These are phyloP conservation scores for Mycena belliarum DNA, from an alignment of 768 basidiomycete species.

Conservation along the genomic window DNA sequence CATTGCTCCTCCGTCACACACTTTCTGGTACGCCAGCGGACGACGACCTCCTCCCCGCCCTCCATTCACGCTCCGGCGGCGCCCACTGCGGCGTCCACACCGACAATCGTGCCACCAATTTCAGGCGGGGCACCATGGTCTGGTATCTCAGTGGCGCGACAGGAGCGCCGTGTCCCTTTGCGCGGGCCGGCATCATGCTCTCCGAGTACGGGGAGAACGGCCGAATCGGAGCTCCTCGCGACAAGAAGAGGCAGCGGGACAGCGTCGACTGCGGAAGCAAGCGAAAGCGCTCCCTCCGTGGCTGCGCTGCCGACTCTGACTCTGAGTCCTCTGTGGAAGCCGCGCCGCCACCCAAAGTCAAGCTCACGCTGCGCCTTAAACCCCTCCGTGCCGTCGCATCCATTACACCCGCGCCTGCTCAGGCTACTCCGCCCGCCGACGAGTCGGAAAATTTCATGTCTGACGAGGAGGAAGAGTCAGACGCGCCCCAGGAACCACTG, in stretches of 20 bases:
- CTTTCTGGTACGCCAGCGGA: conserved; percentile 73
- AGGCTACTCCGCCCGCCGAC: conserved; percentile 32
- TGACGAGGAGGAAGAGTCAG: conserved; percentile 38
- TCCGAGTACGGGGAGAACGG: conserved; percentile 64
- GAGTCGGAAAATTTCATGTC: conserved; percentile 48
- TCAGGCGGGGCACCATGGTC: conserved; percentile 75
- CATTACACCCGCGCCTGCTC: conserved; percentile 20
- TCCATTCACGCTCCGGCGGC: conserved; percentile 70
- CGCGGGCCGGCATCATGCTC: conserved; percentile 69
- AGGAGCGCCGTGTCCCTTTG: conserved; percentile 75
- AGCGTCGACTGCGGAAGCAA: conserved; percentile 33
- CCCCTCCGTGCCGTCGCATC: conserved; percentile 35
- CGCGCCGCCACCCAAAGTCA: conserved; percentile 63
- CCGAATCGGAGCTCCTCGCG: conserved; percentile 31
- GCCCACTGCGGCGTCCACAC: conserved; percentile 46
- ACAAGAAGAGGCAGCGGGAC: conserved; percentile 32
- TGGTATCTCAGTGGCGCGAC: conserved; percentile 80
- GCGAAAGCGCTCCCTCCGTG: conserved; percentile 44
- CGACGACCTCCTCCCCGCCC: conserved; percentile 72
- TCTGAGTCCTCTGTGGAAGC: conserved; percentile 39
- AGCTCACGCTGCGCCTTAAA: conserved; percentile 66
- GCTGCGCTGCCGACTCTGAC: conserved; percentile 34
- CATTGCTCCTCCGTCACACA: conserved; percentile 69
- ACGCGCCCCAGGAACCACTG: conserved; percentile 21
- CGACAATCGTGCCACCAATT: conserved; percentile 63